Base-by-base conservation (phyloP, 164 flowering plant species). In the Umbellularia californica region DNA sequence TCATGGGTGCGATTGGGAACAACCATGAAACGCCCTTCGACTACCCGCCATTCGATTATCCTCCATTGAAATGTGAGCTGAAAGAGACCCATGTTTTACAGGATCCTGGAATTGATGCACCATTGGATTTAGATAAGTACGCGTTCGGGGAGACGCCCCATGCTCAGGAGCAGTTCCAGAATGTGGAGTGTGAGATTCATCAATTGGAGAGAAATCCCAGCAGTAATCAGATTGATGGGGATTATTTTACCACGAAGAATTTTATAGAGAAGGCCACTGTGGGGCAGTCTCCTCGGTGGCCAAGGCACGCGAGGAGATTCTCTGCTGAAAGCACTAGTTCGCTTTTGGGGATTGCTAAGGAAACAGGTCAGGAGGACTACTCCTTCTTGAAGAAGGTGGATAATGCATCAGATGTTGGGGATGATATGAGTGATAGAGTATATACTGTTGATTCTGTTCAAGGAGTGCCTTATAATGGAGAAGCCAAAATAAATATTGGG, bases 401-500 rank as follows among this genome's bases (percentile, higher is more conserved):
- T 74, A 80, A 77, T 79, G 76, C 79, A 23, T 91, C 92, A 4
- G 97, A 96, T 50, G 47, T 50, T 72, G 95, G 85, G 76, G 97
- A 96, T 87, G 97, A 92, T 67, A 79, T 76, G 85, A 85, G 84
- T 78, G 98, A 92, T 78, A 86, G 95, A 77, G 83, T 94, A 78
- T 96, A 89, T 74, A 91, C 97, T 15, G 86, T 94, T 73, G 99
- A 96, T 79, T 88, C 97, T 70, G 77, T 90, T 17, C 89, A 92
- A 76, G 81, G 78, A 67, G 92, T 41, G 19, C 14, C 63, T 27
- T 50, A 28, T 77, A 82, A 84, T 74, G 86, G 81, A 75, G 87
- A 88, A 30, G 35, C 79, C 50, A 88, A 88, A 85, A 72, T 78
- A 69, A 74, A 81, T 50, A 69, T 79, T 75, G 88, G 86, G 20